Evolutionary conservation across 306 rosid species (phyloP), one percentile per base, ranked within the genome.

Genomic region (Acacia crassicarpa): DNA sequence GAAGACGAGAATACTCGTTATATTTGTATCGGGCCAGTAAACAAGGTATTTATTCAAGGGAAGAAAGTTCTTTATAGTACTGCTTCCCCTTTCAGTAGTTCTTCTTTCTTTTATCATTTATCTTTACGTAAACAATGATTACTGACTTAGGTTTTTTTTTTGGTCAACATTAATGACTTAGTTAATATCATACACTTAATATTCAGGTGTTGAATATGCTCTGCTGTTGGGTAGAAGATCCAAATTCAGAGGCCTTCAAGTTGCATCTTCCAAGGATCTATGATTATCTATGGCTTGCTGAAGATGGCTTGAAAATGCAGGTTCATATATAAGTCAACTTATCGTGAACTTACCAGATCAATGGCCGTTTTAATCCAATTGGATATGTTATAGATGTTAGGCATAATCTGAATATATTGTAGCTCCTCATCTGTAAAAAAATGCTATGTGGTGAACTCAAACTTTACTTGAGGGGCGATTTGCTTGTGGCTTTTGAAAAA

Each of bases 231-330:
- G 91, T 82, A 38, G 97, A 94, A 75, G 93, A 94, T 86, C 95
- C 97, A 45, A 90, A 93, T 86, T 91, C 95, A 27, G 97, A 91
- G 87, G 95, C 97, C 79, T 94, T 90, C 88, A 93, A 90, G 86
- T 80, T 89, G 85, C 98, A 94, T 88, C 90, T 91, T 85, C 97
- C 98, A 48, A 89, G 98, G 84, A 72, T 94, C 81, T 33, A 88
- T 80, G 98, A 94, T 85, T 93, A 87, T 82, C 82, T 94, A 65
- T 94, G 98, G 98, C 56, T 93, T 83, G 97, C 95, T 85, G 98
- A 94, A 86, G 98, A 93, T 82, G 98, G 97, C 85, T 93, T 94
- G 97, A 94, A 93, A 87, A 91, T 94, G 94, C 95, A 94, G 97
- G 97, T 92, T 27, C 56, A 66, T 72, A 68, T 71, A 65, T 76